phyloP scores from a whole-genome alignment of 169 alveolate species.

The Plasmodium relictum region DNA sequence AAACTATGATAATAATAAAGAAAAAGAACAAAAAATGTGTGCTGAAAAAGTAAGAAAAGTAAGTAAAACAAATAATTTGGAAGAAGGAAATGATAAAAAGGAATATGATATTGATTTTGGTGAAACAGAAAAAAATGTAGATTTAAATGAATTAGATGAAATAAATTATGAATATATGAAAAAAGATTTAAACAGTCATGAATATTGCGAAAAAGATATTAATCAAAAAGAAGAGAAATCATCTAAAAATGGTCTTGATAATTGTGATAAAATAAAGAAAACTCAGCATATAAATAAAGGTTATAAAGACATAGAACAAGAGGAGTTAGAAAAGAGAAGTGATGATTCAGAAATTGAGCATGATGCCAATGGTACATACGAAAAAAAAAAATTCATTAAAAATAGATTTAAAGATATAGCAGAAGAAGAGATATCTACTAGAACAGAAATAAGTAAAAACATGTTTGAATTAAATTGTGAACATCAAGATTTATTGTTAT shows the following conservation, averaged over 20 bases:
- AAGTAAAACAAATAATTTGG: not conserved
- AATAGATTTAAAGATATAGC: not conserved
- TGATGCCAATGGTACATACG: no score
- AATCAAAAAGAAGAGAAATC: not conserved
- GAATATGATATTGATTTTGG: not conserved
- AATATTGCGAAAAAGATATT: not conserved
- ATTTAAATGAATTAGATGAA: conserved; percentile 1
- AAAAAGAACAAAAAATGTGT: not conserved
- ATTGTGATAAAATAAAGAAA: no score
- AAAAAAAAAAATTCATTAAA: no score
- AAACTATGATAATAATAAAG: not conserved
- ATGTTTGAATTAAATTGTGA: conserved; percentile 24
- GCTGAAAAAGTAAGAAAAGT: not conserved
- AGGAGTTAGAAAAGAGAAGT: not conserved
- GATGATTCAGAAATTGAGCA: not conserved
- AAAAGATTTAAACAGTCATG: not conserved
- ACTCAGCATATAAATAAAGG: not conserved
- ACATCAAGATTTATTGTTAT: conserved; percentile 72
- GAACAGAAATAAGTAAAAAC: not conserved
- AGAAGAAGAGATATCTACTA: not conserved
- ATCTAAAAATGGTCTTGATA: not conserved
- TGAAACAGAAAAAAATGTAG: not conserved
- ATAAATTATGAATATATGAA: not conserved
- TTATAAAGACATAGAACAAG: not conserved
- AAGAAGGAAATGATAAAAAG: conserved; percentile 11